Base-by-base conservation (phyloP, 495 filamentous ascomycete genomes). In the Oidiodendron maius region DNA sequence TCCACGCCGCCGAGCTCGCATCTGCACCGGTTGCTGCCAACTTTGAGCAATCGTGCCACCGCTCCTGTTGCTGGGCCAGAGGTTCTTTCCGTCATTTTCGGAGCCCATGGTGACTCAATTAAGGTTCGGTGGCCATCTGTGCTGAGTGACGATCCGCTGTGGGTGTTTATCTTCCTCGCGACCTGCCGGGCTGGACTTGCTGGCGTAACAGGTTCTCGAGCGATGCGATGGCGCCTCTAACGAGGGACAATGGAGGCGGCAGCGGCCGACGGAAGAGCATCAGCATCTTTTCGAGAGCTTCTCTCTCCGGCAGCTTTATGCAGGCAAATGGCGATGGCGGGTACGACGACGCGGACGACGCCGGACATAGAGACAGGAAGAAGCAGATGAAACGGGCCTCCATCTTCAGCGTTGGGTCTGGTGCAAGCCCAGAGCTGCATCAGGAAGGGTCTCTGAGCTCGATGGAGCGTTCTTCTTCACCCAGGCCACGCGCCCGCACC, bases 351-450 rank as follows among this genome's bases (percentile, higher is more conserved):
- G 43, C 18, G 15, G 17, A 28, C 4, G 47, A 50, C n/a, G 50
- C 49, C 20, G 44, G 48, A 2, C 46, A 45, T 30, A 53, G 50
- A 23, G 48, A 47, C 11, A 52, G 34, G 52, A 59, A 52, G 44
- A 53, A 44, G 25, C 16, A 41, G 12, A 37, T 35, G 18, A 59
- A 55, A 46, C 26, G 52, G 23, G 25, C 11, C 16, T 53, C 56
- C 35, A 47, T 59, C 26, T 59, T 59, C 26, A 40, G 52, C 21
- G n/a, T 55, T 13, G 51, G 51, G 22, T 44, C 49, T 39, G 37
- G 48, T 39, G 16, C 35, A 8, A 53, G 45, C 24, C 40, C 28
- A 26, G 52, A 59, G 28, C 20, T 44, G 12, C 22, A n/a, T 10
- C 45, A 44, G 12, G 56, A 52, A 40, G 45, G 52, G 25, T 21